Evolutionary conservation across 345 rosid species (phyloP), one percentile per base, ranked within the genome.

Genomic region (Salix caprea): DNA sequence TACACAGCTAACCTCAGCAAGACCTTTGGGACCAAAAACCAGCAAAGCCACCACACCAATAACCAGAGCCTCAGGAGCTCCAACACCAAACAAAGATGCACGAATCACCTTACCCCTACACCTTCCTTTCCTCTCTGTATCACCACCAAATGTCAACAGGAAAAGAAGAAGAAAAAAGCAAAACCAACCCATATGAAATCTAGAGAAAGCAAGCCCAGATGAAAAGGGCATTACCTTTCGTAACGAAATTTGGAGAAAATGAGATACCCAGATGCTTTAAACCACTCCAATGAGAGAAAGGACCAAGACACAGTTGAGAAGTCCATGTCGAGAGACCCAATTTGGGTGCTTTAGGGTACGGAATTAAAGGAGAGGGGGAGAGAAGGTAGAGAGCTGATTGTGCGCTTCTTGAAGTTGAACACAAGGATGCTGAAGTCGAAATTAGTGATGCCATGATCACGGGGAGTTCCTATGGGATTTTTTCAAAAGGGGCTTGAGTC

Each of bases 1-100:
- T 30, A 26, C 11, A 32, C 3, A 6, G 86, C 88, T 65, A 67
- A 96, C 99, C 97, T 96, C 99, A 70, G 99, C 99, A 54, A 93
- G 91, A 67, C 97, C 99, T 88, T 96, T 96, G 79, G 99, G 99
- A 74, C 99, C 99, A 81, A 96, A 96, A 78, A 93, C 99, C 84
- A 96, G 84, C 83, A 96, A 87, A 81, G 98, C 99, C 77, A 96
- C 99, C 70, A 91, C 98, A 30, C 99, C 99, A 86, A 96, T 93
- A 73, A 96, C 98, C 86, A 96, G 67, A 86, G 95, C 99, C 84
- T 93, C 98, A 67, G 99, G 98, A 85, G 98, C 99, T 80, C 99
- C 99, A 81, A 96, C 98, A 10, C 98, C 98, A 78, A 96, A 95
- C 40, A 96, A 81, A 71, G 99, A 96, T 75, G 98, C 98, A 73